Conservation (phyloP, 306 rosid species). For the Neltuma alba region DNA sequence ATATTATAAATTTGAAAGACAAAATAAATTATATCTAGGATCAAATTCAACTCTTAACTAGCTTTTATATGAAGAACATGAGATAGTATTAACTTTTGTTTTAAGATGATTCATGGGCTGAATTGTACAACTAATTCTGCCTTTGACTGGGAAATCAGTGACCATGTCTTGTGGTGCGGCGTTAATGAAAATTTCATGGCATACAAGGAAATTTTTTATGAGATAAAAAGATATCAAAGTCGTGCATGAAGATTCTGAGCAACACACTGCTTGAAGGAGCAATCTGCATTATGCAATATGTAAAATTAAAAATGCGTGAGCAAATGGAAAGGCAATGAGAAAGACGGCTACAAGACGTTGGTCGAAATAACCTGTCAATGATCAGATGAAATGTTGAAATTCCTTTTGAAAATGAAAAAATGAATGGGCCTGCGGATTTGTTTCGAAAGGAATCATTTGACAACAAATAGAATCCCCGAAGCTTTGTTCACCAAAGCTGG, state of each 20-base stretch:
- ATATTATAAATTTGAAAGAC: too few relatives aligned
- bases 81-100: background rate
- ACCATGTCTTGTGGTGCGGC: background rate
- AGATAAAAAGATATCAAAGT: background rate
- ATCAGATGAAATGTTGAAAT: background rate
- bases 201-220: background rate
- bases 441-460: background rate
- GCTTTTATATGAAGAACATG: too few relatives aligned
- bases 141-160: background rate
- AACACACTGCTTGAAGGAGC: constrained; percentile 33
- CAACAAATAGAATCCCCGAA: background rate
- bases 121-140: background rate
- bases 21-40: too few relatives aligned
- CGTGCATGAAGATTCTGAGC: constrained; percentile 35
- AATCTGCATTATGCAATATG: constrained; percentile 51
- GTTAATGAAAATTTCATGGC: constrained; percentile 5
- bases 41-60: too few relatives aligned
- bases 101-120: background rate
- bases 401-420: background rate
- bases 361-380: too few relatives aligned
- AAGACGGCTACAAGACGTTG: constrained; percentile 58
- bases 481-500: background rate
- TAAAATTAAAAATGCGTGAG: constrained; percentile 59
- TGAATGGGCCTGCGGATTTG: background rate
- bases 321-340: constrained; percentile 62